Evolutionary conservation across 176 grass and related monocot genomes (phyloP), one percentile per base, ranked within the genome.

Genomic region (Lolium multiflorum): DNA sequence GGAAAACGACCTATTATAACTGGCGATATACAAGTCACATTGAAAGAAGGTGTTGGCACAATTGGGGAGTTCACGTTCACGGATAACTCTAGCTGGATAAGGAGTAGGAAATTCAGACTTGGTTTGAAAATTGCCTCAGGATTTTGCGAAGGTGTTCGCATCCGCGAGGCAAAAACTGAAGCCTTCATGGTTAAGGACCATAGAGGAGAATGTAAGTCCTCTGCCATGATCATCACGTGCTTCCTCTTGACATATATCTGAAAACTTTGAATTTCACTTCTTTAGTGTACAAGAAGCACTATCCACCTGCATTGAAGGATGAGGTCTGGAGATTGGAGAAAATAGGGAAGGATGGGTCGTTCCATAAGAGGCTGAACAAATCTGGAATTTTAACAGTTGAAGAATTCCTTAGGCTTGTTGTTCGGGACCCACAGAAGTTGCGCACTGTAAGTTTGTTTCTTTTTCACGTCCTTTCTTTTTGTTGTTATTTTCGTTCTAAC

Each of bases 1-100:
- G 93, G 93, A 61, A 98, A 96, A 60, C 81, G 92, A 1, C 96
- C 93, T 57, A 85, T 98, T 71, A 83, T 98, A 81, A 87, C 92
- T 13, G 96, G 96, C 47, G 96, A 98, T 76, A 81, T 94, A 26
- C 93, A 96, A 79, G 87, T 98, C 17, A 86, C 90, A 79, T 77
- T 98, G 81, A 96, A 91, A 89, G 91, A 93, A 79, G 96, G 96
- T 74, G 86, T 98, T 0, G 96, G 93, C 26, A 93, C 92, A 57
- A 77, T 89, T 71, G 91, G 93, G 56, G 90, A 98, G 84, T 85
- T 98, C 62, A 93, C 81, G 0, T 98, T 98, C 89, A 96, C 93
- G 43, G 96, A 98, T 89, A 98, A 98, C 84, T 98, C 96, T 87
- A 94, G 93, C 77, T 98, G 93, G 96, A 96, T 93, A 85, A 88